Base-by-base conservation (phyloP, 202 grass and related monocot species). In the Setaria viridis region DNA sequence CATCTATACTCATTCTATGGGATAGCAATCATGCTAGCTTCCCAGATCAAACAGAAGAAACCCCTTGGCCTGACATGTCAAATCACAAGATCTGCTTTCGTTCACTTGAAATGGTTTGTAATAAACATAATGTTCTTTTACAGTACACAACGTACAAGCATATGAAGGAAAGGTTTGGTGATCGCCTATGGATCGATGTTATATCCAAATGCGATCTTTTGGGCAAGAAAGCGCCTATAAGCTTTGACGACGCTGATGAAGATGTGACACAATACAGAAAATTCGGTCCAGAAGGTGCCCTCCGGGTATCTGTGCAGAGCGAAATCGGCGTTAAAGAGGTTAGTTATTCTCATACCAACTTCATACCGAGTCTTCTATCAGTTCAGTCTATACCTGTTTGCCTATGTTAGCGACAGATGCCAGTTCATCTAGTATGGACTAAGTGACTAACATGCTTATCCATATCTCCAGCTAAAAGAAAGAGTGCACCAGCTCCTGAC, bases 171-270 rank as follows among this genome's bases (percentile, higher is more conserved):
- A 75, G 89, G 78, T 95, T 92, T 0, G 69, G 90, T 1, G 90
- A 92, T 54, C 84, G 73, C 56, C 78, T 95, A 7, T 98, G 96
- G 96, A 39, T 98, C 11, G 90, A 98, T 84, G 91, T 94, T 19
- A 58, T 98, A 81, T 98, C 96, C 25, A 98, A 98, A 91, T 95
- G 88, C 0, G 96, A 98, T 94, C 86, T 98, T 64, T 77, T 95
- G 72, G 86, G 84, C 69, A 84, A 88, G 29, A 88, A 70, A 6
- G 30, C 74, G 9, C 34, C 69, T 11, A 58, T 80, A 46, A 77
- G 20, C 25, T 62, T 83, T 2, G 68, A 87, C 0, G 11, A 9
- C 9, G 19, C 15, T 30, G 82, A 86, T 50, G 89, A 91, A 41
- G 88, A 92, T 12, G 50, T 86, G 6, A 68, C 29, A 41, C 81